Evolutionary conservation across 805 yeast species (phyloP).

Genomic region (Pichia ethanolica): DNA sequence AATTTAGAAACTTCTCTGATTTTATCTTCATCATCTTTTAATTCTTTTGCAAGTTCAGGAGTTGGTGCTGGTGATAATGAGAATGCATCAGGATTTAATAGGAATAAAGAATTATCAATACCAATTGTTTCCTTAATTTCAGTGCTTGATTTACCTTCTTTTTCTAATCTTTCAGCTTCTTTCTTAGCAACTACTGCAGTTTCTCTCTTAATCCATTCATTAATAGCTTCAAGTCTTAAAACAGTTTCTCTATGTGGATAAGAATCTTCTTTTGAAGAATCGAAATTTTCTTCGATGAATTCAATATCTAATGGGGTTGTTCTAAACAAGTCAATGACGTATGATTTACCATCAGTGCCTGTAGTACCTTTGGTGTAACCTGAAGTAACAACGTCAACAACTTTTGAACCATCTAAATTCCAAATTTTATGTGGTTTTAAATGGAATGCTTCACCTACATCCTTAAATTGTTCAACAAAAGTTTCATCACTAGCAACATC

Average conservation of each 20-base stretch:
- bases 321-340: slow-evolving; percentile 77
- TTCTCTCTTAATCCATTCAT: slow-evolving; percentile 78
- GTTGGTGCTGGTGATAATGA: slow-evolving; percentile 35
- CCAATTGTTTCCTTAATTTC: slow-evolving; percentile 41
- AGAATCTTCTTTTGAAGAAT: slow-evolving; percentile 34
- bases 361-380: slow-evolving; percentile 76
- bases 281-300: slow-evolving; percentile 56
- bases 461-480: slow-evolving; percentile 49
- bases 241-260: slow-evolving; percentile 81
- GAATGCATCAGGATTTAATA: slow-evolving; percentile 77
- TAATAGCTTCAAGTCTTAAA: slow-evolving; percentile 81
- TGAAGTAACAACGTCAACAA: slow-evolving; percentile 53
- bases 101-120: slow-evolving; percentile 45
- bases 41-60: slow-evolving; percentile 28
- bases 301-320: slow-evolving; percentile 78
- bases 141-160: slow-evolving; percentile 25
- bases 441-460: slow-evolving; percentile 69
- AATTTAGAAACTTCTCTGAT: slow-evolving; percentile 66
- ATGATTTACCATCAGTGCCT: slow-evolving; percentile 81
- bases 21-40: slow-evolving; percentile 47
- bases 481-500: slow-evolving; percentile 42
- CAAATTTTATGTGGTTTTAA: slow-evolving; percentile 60
- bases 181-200: slow-evolving; percentile 45
- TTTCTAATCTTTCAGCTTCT: slow-evolving; percentile 39
- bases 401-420: slow-evolving; percentile 35